Percentiles rank a stretch among this genome's conserved stretches.
phyloP scores from a whole-genome alignment of 257 asterid species.

The Orobanche coerulescens region DNA sequence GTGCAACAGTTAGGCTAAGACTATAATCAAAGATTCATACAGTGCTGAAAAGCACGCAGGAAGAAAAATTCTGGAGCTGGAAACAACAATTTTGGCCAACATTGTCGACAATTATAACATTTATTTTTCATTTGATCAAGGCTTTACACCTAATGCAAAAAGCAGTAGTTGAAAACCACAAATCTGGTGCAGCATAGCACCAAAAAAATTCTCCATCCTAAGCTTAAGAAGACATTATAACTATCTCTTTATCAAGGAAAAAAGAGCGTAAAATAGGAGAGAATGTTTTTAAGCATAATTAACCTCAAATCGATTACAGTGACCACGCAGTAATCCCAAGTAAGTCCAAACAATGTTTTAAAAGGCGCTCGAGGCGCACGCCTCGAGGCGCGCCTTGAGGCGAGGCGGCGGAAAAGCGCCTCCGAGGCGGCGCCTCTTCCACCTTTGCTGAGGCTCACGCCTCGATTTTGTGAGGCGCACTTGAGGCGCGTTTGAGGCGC shows the following conservation, averaged over 20 bases:
- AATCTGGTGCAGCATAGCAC: not conserved
- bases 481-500: too few relatives aligned
- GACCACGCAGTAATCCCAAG: conserved; percentile 2
- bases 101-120: conserved; percentile 8
- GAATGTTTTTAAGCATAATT: conserved; percentile 2
- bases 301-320: conserved; percentile 9
- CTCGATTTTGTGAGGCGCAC: too few relatives aligned
- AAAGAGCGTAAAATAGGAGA: conserved; percentile 6
- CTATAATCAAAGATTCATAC: conserved; percentile 1
- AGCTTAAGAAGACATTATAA: not conserved
- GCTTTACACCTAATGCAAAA: conserved; percentile 9
- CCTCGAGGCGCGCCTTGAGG: too few relatives aligned
- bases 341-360: too few relatives aligned
- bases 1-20: not conserved
- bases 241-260: not conserved
- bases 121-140: not conserved
- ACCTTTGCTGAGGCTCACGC: too few relatives aligned
- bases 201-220: not conserved
- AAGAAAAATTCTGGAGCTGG: conserved; percentile 6
- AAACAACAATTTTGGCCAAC: conserved; percentile 1
- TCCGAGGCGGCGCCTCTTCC: too few relatives aligned
- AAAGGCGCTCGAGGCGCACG: too few relatives aligned
- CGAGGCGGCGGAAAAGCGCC: too few relatives aligned
- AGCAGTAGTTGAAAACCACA: conserved; percentile 9
- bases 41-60: conserved; percentile 12